Evolutionary conservation across 2,329 filamentous ascomycete species (phyloP).

Genomic region (Xylariales sp.): DNA sequence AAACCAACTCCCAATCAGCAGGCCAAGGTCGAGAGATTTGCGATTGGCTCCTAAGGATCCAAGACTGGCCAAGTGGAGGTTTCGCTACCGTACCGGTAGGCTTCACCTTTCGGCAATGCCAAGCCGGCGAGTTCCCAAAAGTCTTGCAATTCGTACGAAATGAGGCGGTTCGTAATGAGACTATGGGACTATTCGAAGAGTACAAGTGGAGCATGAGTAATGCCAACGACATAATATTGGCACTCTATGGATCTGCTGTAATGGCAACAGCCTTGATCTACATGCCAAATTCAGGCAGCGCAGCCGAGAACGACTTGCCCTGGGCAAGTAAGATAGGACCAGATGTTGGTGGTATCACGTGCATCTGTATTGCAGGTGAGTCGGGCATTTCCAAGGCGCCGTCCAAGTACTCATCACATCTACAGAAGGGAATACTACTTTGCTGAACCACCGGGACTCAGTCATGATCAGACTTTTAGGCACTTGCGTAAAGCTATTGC

Average conservation of each 20-base stretch:
- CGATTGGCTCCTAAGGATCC: slow-evolving; percentile 51
- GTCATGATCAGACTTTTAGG: slow-evolving; percentile 51
- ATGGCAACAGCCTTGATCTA: slow-evolving; percentile 53
- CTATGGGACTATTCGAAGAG: slow-evolving; percentile 56
- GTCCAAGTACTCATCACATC: slow-evolving; percentile 1
- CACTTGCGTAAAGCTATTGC: slow-evolving; percentile 43
- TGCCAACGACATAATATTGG: slow-evolving; percentile 49
- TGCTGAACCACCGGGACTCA: slow-evolving; percentile 40
- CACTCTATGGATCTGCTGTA: slow-evolving; percentile 41
- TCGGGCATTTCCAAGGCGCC: no score
- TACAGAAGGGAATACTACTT: slow-evolving; percentile 38
- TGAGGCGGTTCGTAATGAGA: slow-evolving; percentile 40
- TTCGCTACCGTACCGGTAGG: slow-evolving; percentile 32
- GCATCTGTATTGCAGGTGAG: slow-evolving; percentile 54
- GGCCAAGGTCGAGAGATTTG: slow-evolving; percentile 45
- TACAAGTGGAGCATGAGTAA: slow-evolving; percentile 48
- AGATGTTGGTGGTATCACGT: slow-evolving; percentile 54
- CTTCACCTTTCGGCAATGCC: slow-evolving; percentile 41
- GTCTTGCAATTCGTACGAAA: slow-evolving; percentile 47
- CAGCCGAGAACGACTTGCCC: slow-evolving; percentile 45
- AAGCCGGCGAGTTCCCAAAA: slow-evolving; percentile 38
- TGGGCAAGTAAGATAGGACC: slow-evolving; percentile 48
- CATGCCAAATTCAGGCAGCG: slow-evolving; percentile 40
- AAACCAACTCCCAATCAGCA: slow-evolving; percentile 35
- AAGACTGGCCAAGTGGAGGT: slow-evolving; percentile 40